Conservation (phyloP, 179 eudicot genomes). For the Patellifolia procumbens region DNA sequence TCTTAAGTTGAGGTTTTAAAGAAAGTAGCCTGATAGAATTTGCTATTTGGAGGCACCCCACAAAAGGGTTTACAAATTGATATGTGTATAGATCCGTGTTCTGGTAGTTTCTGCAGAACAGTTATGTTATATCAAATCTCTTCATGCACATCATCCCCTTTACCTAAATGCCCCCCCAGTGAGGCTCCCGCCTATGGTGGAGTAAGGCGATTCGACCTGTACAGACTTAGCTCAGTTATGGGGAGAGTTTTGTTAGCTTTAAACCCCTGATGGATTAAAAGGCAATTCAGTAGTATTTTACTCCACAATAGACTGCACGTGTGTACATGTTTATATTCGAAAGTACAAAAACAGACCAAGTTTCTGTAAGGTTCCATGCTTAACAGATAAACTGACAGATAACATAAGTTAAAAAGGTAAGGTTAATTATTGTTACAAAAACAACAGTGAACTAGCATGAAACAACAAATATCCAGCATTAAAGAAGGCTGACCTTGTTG, state of each 20-base stretch:
- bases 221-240: neutral
- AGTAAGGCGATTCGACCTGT: neutral
- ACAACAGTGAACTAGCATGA: neutral
- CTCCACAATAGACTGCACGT: neutral
- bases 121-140: no score
- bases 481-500: slow-evolving; percentile 45
- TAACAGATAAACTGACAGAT: neutral
- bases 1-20: no score
- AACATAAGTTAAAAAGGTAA: neutral
- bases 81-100: no score
- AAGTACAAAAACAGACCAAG: neutral
- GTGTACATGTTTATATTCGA: neutral
- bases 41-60: no score
- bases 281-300: neutral
- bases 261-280: neutral
- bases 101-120: no score
- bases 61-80: no score
- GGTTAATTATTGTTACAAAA: neutral
- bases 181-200: neutral
- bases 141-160: neutral
- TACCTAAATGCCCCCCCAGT: neutral
- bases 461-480: no score
- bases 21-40: no score
- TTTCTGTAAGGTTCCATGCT: neutral
- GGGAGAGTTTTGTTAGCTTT: neutral